Base-by-base conservation (phyloP, 768 basidiomycete genomes). In the Glaciozyma antarctica region DNA sequence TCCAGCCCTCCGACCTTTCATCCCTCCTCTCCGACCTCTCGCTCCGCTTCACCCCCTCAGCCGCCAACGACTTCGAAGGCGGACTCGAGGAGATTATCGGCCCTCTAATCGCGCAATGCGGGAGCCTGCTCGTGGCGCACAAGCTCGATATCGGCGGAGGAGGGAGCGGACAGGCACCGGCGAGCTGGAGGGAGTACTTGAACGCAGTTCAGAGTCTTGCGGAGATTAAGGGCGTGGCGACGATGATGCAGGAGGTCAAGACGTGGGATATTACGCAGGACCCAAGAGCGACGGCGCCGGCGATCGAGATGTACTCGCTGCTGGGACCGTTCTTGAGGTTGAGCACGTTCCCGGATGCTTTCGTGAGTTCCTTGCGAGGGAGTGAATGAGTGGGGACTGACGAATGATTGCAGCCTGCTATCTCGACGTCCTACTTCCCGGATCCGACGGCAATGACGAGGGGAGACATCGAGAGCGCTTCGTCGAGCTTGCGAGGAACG, bases 281-380 rank as follows among this genome's bases (percentile, higher is more conserved):
- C n/a, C 52, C 43, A 51, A 56, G 57, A 5, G 59, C 54, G 61
- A 55, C 44, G 45, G 56, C 45, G 4, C 58, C 47, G 30, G 45
- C 53, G 43, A 58, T 63, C 17, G 68, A 88, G 85, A 58, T 78
- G 71, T 73, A 79, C 63, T 77, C 76, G 0, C 57, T 97, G 51
- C 78, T 98, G 70, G 95, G 95, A 0, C 91, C 90, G 1, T 77
- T 97, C 32, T 83, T 87, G 67, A 80, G 91, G 43, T 79, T 98
- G 60, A 86, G 87, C 47, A 85, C 92, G 8, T 97, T 94, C 75
- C 82, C 85, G 88, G 98, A 81, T 93, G 90, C 85, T 87, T 93
- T 74, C 78, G 73, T 64, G 19, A 12, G 43, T 64, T 44, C 34
- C 28, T 28, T 44, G 19, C 17, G 19, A 3, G 19, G 22, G 51